Base-by-base conservation (phyloP, 805 yeast species). In the Wickerhamomyces strasburgensis region DNA sequence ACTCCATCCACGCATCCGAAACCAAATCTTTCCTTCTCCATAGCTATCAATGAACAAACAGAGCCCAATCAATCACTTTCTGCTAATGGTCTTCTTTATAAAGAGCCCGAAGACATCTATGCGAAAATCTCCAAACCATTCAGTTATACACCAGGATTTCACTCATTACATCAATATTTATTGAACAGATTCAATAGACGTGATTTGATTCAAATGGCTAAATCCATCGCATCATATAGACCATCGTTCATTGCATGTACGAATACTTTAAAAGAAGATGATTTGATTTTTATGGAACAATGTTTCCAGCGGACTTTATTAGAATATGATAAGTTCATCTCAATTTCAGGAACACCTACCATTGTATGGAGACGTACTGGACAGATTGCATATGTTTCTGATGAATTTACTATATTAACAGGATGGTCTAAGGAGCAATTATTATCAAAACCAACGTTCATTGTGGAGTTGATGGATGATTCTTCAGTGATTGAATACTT, bases 291-390 rank as follows among this genome's bases (percentile, higher is more conserved):
- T 54, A 87, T 93, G 83, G 98, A 90, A 56, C 95, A 90, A 63
- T 85, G 96, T 50, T 90, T 89, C 63, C 98, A 90, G 60, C 67
- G 98, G 31, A 88, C 98, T 0, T 64, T 90, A 26, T 64, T 90
- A 30, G 96, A 94, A 43, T 90, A 88, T 57, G 89, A 87, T 42
- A 84, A 81, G 57, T 84, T 85, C 56, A 83, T 93, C 27, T 71
- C 78, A 16, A 78, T 84, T 15, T 78, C 87, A 24, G 97, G 97
- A 0, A 90, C 97, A 0, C 98, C 98, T 2, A 88, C 96, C 0
- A 74, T 90, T 16, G 90, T 88, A 4, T 90, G 98, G 98, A 68
- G 98, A 47, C 71, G 98, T 36, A 88, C 96, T 1, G 96, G 96
- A 7, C 96, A 90, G 58, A 84, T 90, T 10, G 93, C 96, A 0